Base-by-base conservation (phyloP, 805 yeast species). In the Saturnispora zaruensis region DNA sequence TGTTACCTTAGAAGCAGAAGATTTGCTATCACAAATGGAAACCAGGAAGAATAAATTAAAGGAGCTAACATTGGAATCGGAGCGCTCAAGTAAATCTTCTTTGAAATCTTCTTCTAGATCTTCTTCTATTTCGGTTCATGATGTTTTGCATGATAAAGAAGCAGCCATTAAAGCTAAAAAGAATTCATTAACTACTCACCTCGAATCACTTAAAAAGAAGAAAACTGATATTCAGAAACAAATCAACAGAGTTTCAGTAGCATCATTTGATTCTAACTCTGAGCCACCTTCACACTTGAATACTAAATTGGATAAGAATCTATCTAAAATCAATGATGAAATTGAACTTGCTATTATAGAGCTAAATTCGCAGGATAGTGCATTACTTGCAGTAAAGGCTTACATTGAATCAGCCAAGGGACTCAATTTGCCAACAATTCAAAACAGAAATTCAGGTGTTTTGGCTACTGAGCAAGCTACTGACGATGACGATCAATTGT, bases 71-170 rank as follows among this genome's bases (percentile, higher is more conserved):
- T 40, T 25, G 20, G 26, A 34, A 14, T 48, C 50, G n/a, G 49
- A 48, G 47, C 40, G 38, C 14, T 40, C 51, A 3, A 46, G 38
- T 42, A 30, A 33, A n/a, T 24, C 34, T 24, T 49, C 51, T 25
- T 28, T 25, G 25, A 38, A 45, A 5, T 49, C 51, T 6, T 49
- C 51, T 6, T 40, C 48, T 13, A 46, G 54, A 9, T 36, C 48
- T 23, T 51, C 56, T n/a, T 41, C 50, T 6, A 13, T 54, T 14
- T 47, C 55, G 4, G 57, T 54, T 28, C 51, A 54, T 38, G 48
- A 50, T 23, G 24, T 54, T 7, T 42, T 54, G 14, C 18, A 44
- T 5, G n/a, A 25, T 11, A 54, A 54, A 43, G 41, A 38, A 20
- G 16, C 26, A 18, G 7, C 18, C 1, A 30, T 51, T 6, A 42